phyloP scores from a whole-genome alignment of 139 green algal species.

The Dunaliella sp. region DNA sequence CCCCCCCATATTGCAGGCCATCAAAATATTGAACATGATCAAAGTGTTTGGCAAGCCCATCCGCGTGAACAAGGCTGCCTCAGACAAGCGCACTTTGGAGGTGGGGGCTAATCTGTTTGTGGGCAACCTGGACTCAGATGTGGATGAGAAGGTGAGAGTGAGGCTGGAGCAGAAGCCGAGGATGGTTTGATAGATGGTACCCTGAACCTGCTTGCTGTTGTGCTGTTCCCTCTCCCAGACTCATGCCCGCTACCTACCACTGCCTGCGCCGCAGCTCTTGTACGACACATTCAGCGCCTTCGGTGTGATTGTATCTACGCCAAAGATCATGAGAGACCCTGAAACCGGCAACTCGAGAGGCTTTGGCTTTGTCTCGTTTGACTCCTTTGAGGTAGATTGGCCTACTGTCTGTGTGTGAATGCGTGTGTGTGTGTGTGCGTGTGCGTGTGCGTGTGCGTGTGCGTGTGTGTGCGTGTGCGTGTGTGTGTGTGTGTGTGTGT shows the following conservation, averaged over 20 bases:
- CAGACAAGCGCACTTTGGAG: conserved; percentile 80
- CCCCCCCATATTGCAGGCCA: no score
- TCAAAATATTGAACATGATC: conserved; percentile 97
- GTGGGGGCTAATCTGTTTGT: conserved; percentile 99
- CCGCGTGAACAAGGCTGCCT: conserved; percentile 88
- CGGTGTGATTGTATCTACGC: conserved; percentile 87
- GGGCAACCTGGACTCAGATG: conserved; percentile 93
- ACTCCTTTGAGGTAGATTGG: conserved; percentile 90
- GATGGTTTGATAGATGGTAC: no score
- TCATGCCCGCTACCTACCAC: no score
- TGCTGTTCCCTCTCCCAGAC: no score
- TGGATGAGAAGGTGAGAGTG: conserved; percentile 91
- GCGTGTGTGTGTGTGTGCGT: no score
- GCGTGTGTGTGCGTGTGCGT: no score
- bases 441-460: no score
- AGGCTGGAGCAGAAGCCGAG: neutral
- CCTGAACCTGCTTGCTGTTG: no score
- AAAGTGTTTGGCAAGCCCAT: conserved; percentile 96
- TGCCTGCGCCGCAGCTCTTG: conserved; percentile 72
- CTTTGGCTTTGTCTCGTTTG: conserved; percentile 96
- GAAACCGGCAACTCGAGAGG: conserved; percentile 84
- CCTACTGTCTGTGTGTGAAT: no score
- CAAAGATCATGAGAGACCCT: conserved; percentile 97
- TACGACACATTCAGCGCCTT: conserved; percentile 99
- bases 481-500: no score